Evolutionary conservation across 306 rosid genomes (phyloP).

Genomic region (Pueraria montana): DNA sequence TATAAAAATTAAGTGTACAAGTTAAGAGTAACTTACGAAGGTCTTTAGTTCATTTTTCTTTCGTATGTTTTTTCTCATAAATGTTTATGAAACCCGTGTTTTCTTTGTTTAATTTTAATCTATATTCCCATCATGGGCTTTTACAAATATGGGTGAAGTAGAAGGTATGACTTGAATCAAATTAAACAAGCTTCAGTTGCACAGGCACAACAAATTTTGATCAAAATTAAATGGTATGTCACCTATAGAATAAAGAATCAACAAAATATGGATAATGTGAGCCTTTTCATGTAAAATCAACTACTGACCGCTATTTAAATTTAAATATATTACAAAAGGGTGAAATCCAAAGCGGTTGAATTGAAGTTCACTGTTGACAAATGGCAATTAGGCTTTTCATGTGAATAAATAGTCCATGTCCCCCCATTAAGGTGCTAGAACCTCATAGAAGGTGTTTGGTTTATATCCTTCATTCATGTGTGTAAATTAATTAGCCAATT

Average conservation of each 20-base stretch:
- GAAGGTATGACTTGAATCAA: background rate
- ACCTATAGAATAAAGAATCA: background rate
- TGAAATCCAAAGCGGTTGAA: background rate
- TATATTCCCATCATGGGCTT: background rate
- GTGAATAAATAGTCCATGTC: background rate
- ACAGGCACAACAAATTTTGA: background rate
- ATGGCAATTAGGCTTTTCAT: background rate
- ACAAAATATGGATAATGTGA: background rate
- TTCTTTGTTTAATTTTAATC: background rate
- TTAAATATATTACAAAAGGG: background rate
- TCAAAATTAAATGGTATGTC: background rate
- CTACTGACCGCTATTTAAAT: background rate
- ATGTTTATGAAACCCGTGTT: no score
- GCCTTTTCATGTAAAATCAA: background rate
- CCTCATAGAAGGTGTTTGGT: background rate
- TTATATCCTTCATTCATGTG: background rate
- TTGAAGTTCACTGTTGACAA: background rate
- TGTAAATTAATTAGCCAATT: background rate
- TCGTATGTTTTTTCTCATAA: no score
- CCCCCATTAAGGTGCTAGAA: background rate
- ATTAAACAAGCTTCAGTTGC: background rate
- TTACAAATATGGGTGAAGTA: background rate
- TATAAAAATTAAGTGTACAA: no score
- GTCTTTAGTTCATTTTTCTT: no score
- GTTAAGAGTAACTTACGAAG: no score